phyloP scores from a whole-genome alignment of 2,329 filamentous ascomycete species.

The Dothistroma pini region DNA sequence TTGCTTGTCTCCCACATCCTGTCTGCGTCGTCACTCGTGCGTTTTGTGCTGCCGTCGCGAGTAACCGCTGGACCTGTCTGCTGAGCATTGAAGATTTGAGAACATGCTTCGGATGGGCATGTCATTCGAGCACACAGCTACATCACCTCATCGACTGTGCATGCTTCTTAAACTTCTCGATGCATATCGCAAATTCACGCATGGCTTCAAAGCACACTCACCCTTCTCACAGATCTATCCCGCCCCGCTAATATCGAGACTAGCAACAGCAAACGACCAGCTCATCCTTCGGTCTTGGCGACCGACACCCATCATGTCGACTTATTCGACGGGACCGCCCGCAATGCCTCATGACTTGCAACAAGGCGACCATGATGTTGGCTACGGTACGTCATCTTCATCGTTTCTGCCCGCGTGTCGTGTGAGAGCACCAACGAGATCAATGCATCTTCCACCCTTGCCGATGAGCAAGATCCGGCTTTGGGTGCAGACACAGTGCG shows the following conservation, averaged over 20 bases:
- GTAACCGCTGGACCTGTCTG: constrained; percentile 17
- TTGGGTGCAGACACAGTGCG: constrained; percentile 3
- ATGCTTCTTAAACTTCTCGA: constrained; percentile 3
- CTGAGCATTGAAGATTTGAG: constrained; percentile 19
- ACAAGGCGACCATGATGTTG: constrained; percentile 14
- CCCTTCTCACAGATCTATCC: background rate
- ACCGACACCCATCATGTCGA: constrained; percentile 12
- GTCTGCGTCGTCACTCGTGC: constrained; percentile 13
- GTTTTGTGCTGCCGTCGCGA: constrained; percentile 12
- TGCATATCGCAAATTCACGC: constrained; percentile 1
- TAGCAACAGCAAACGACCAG: background rate
- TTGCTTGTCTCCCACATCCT: constrained; percentile 2
- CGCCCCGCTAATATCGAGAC: constrained; percentile 6
- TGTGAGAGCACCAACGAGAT: background rate
- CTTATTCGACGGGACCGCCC: constrained; percentile 15
- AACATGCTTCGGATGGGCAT: background rate
- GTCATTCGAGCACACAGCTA: constrained; percentile 2
- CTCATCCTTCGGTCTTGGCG: background rate
- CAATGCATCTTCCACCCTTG: background rate
- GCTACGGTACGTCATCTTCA: constrained; percentile 16
- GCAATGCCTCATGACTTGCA: constrained; percentile 16
- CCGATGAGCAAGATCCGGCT: background rate
- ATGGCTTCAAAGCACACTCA: background rate
- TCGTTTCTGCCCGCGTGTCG: background rate
- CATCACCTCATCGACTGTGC: background rate